Evolutionary conservation across 768 basidiomycete species (phyloP).

Genomic region (Solioccasus polychromus): DNA sequence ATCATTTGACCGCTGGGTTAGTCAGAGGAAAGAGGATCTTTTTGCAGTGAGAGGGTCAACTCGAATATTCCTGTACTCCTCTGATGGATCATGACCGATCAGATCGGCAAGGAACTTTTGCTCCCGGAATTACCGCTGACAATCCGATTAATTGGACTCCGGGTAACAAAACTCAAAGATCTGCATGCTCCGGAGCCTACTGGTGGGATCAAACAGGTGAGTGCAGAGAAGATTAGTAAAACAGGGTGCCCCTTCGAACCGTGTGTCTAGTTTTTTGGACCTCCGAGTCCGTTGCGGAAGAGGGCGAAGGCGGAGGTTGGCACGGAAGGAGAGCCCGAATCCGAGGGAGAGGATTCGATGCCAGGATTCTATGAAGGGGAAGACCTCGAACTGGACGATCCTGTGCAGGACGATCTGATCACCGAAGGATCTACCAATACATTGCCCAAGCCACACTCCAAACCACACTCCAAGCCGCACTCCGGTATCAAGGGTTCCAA

Average conservation of each 20-base stretch:
- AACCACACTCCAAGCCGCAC: constrained; percentile 16
- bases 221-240: constrained; percentile 15
- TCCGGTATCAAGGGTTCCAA: constrained; percentile 2
- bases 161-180: constrained; percentile 89
- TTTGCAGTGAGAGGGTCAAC: constrained; percentile 51
- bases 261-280: constrained; percentile 55
- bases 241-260: not conserved
- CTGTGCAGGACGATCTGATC: constrained; percentile 4
- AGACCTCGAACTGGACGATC: constrained; percentile 26
- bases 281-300: constrained; percentile 37
- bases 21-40: constrained; percentile 70
- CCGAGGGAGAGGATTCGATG: constrained; percentile 38
- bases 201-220: constrained; percentile 72
- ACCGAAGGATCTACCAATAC: constrained; percentile 9
- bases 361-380: constrained; percentile 52
- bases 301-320: constrained; percentile 33
- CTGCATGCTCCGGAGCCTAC: constrained; percentile 45
- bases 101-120: constrained; percentile 82
- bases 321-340: constrained; percentile 17
- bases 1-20: constrained; percentile 75
- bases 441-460: constrained; percentile 6
- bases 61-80: not conserved
- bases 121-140: constrained; percentile 75
- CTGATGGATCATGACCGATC: constrained; percentile 8
- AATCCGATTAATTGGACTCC: constrained; percentile 82